A percentile compares a stretch with the other conserved stretches of the same genome.
These are phyloP conservation scores for Rhodotorula sp. DNA, from an alignment of 1,284 basidiomycete genomes.

Conservation along the genomic window DNA sequence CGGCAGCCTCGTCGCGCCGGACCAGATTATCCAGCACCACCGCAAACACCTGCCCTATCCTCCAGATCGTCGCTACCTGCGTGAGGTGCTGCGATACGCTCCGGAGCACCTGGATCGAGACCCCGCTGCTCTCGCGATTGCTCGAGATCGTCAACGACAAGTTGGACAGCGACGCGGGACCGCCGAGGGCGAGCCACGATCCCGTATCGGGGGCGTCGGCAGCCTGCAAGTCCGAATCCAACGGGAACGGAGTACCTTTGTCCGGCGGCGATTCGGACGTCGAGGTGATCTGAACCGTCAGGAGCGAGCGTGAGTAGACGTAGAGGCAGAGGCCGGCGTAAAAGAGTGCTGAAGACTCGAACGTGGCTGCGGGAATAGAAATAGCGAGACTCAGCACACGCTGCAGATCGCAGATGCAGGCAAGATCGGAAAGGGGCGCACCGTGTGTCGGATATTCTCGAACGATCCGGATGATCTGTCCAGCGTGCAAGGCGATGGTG, in stretches of 20 bases:
- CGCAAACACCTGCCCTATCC: neutral
- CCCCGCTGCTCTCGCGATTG: neutral
- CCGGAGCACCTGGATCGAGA: neutral
- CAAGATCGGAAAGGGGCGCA: neutral
- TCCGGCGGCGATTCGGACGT: neutral
- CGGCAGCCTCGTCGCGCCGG: neutral
- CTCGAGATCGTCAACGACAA: neutral
- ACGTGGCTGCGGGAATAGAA: neutral
- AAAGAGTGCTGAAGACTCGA: neutral
- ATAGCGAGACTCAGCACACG: neutral
- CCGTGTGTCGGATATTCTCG: conserved; percentile 12
- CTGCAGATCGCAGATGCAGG: neutral
- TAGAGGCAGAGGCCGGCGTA: conserved; percentile 1
- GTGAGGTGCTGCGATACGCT: neutral
- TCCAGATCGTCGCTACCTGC: neutral
- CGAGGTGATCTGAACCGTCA: neutral
- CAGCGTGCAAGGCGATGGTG: conserved; percentile 15
- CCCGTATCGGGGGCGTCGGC: neutral
- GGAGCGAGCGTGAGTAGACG: neutral
- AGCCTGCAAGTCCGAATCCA: neutral
- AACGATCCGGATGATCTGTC: conserved; percentile 12
- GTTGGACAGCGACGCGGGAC: neutral
- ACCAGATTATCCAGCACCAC: neutral
- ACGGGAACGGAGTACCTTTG: neutral
- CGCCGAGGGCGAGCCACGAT: neutral